Percentiles rank a stretch among this genome's conserved stretches.
Evolutionary conservation across 2,329 filamentous ascomycete genomes (phyloP).

Genomic region (Myriosclerotinia duriaeana): DNA sequence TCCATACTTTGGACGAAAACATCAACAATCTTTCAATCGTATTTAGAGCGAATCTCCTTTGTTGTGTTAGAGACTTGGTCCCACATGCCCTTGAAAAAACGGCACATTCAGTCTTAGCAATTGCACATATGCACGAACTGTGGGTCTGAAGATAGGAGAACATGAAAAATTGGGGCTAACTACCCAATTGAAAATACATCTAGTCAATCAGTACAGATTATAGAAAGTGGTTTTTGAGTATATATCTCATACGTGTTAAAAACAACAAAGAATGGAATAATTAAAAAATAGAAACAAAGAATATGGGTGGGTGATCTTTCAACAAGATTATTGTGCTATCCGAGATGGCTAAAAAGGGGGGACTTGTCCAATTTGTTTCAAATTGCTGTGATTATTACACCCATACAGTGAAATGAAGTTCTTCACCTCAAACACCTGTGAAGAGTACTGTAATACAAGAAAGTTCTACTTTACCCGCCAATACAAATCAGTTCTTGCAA

Average conservation of each 20-base stretch:
- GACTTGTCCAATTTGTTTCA: too few relatives aligned
- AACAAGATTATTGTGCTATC: background rate
- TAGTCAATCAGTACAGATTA: background rate
- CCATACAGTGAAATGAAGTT: background rate
- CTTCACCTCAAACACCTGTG: background rate
- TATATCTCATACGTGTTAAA: background rate
- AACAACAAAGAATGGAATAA: background rate
- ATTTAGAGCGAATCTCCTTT: background rate
- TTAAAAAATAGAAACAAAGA: background rate
- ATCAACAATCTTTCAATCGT: background rate
- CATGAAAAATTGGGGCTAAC: background rate
- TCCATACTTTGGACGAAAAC: background rate
- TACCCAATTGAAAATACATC: background rate
- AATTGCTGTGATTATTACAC: background rate
- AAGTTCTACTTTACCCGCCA: too few relatives aligned
- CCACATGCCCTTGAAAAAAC: background rate
- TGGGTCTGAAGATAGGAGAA: background rate
- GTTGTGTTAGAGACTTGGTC: background rate
- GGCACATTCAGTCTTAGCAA: background rate
- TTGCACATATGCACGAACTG: background rate
- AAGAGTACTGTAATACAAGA: too few relatives aligned
- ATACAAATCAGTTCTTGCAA: too few relatives aligned
- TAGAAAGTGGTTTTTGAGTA: background rate
- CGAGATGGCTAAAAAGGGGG: background rate
- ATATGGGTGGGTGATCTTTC: background rate